Evolutionary conservation across 2,329 filamentous ascomycete genomes (phyloP).

Genomic region (Fonsecaea nubica): DNA sequence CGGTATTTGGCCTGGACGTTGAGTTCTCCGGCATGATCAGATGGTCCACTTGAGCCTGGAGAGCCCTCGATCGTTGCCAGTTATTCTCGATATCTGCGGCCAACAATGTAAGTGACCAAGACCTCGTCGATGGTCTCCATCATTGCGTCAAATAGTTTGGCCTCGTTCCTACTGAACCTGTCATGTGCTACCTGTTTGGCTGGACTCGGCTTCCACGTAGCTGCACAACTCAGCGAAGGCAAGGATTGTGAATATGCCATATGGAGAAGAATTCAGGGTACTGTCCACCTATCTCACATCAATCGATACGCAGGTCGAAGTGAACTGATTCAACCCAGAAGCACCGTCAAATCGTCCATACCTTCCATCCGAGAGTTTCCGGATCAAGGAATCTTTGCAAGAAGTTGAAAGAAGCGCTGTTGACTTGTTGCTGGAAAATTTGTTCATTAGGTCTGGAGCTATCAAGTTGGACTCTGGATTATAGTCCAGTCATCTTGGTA

Average conservation of each 20-base stretch:
- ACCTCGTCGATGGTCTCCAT: background rate
- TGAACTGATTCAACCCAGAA: slow-evolving; percentile 5
- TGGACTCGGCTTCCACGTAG: too few relatives aligned
- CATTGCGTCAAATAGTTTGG: background rate
- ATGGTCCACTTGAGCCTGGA: background rate
- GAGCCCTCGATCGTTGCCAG: background rate
- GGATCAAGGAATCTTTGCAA: background rate
- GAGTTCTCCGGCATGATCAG: background rate
- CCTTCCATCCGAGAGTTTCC: background rate
- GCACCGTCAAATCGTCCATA: slow-evolving; percentile 15
- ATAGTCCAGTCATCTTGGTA: too few relatives aligned
- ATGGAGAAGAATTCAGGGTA: slow-evolving; percentile 18
- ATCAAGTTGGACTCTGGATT: slow-evolving; percentile 18
- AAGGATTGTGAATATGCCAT: slow-evolving; percentile 22
- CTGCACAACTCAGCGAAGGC: too few relatives aligned
- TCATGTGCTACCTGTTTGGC: too few relatives aligned
- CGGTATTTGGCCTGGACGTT: background rate
- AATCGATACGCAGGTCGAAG: background rate
- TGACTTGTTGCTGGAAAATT: slow-evolving; percentile 7
- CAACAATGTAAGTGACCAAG: background rate
- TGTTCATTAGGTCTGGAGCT: slow-evolving; percentile 21
- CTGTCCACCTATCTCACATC: background rate
- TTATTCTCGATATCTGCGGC: background rate
- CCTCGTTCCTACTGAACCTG: too few relatives aligned
- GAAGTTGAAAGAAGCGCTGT: background rate